A percentile compares a stretch with the other conserved stretches of the same genome.
Conservation (phyloP, 1,139 yeast genomes). For the Tardiomyces digboiensis region DNA sequence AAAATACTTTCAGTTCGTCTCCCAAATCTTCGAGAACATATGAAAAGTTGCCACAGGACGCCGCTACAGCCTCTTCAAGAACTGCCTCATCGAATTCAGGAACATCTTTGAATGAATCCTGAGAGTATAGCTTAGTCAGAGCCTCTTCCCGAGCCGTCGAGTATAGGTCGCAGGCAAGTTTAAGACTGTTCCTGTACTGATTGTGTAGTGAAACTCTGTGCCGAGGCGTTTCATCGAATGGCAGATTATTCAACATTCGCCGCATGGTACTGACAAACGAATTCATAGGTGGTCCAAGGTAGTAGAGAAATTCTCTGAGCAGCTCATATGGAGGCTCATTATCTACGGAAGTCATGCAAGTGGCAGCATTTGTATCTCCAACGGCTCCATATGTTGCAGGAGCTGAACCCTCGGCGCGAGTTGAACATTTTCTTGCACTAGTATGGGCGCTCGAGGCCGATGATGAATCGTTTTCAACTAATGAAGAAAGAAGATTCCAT, state of each 20-base stretch:
- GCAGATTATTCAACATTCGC: constrained; percentile 50
- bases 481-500: constrained; percentile 36
- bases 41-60: constrained; percentile 76
- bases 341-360: neutral
- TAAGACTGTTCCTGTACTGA: constrained; percentile 41
- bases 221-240: constrained; percentile 37
- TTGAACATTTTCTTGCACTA: neutral
- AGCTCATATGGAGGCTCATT: constrained; percentile 14
- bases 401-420: no score
- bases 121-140: constrained; percentile 48
- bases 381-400: neutral
- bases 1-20: constrained; percentile 42
- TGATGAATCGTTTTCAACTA: neutral
- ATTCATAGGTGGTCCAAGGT: constrained; percentile 65
- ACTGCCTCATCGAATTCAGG: constrained; percentile 34
- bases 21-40: constrained; percentile 56
- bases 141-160: constrained; percentile 49
- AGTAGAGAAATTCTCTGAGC: constrained; percentile 54
- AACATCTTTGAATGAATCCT: constrained; percentile 31
- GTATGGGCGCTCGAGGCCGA: neutral
- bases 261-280: constrained; percentile 49
- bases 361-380: neutral
- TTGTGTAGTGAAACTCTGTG: constrained; percentile 30
- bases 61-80: constrained; percentile 74
- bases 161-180: constrained; percentile 44